phyloP scores from a whole-genome alignment of 495 filamentous ascomycete species.

The Aspergillus cavernicola region DNA sequence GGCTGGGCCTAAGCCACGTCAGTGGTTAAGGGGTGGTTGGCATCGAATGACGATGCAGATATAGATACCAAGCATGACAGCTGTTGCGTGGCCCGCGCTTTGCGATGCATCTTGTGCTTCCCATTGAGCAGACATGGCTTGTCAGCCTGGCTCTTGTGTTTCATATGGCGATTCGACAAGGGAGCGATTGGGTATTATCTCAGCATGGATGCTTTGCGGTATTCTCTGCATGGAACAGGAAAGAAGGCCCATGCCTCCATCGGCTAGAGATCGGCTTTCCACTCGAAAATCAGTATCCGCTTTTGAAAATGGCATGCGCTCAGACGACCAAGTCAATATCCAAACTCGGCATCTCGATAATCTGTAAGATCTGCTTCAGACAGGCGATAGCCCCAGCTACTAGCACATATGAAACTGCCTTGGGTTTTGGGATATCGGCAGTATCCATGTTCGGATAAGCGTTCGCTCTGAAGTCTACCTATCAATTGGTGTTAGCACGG shows the following conservation, averaged over 20 bases:
- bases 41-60: constrained; percentile 10
- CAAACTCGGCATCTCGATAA: not conserved
- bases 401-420: not conserved
- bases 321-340: not conserved
- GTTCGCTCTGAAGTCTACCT: not conserved
- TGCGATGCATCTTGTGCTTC: constrained; percentile 10
- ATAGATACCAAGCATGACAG: constrained; percentile 6
- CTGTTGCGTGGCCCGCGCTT: constrained; percentile 12
- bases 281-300: not conserved
- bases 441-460: not conserved
- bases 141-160: constrained; percentile 7
- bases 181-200: constrained; percentile 8
- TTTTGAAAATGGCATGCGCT: not conserved
- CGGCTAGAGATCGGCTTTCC: not conserved
- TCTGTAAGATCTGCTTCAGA: not conserved
- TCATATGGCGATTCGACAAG: not conserved
- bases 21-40: not conserved
- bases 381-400: not conserved
- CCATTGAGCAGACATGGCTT: not conserved
- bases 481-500: not conserved
- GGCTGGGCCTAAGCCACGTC: constrained; percentile 11
- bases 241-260: not conserved
- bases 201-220: not conserved
- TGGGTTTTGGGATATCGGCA: too few species aligned
- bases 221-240: not conserved